These are phyloP conservation scores for Schrenkiella parvula DNA, from an alignment of 345 rosid species.

Conservation along the genomic window DNA sequence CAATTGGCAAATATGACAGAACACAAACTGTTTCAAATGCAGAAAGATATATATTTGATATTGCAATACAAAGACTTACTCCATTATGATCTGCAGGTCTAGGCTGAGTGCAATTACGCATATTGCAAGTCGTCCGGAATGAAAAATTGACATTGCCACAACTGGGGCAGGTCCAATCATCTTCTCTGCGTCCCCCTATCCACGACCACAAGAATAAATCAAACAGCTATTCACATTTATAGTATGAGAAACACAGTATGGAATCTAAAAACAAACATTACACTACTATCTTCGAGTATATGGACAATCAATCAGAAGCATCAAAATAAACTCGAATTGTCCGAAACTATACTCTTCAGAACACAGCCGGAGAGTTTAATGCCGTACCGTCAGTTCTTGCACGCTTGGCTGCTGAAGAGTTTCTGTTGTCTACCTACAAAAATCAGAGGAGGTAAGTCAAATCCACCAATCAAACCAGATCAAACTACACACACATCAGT, in stretches of 20 bases:
- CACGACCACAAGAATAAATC: background rate
- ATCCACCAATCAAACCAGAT: background rate
- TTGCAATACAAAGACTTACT: slow-evolving; percentile 34
- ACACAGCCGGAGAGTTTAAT: background rate
- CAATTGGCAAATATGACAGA: background rate
- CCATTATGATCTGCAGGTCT: slow-evolving; percentile 90
- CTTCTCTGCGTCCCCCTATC: slow-evolving; percentile 95
- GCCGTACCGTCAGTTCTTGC: slow-evolving; percentile 92
- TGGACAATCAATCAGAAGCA: background rate
- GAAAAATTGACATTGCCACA: slow-evolving; percentile 98
- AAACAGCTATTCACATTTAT: background rate
- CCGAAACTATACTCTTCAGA: background rate
- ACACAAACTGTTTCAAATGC: background rate
- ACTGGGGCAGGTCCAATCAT: slow-evolving; percentile 99
- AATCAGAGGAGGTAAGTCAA: background rate
- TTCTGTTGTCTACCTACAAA: slow-evolving; percentile 86
- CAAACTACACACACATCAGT: background rate
- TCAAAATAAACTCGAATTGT: background rate
- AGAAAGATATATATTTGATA: background rate
- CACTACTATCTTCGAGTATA: background rate
- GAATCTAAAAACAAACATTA: background rate
- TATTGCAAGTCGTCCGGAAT: slow-evolving; percentile 93
- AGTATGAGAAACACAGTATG: background rate
- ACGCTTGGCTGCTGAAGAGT: slow-evolving; percentile 93
- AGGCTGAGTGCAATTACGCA: slow-evolving; percentile 97